These are phyloP conservation scores for Eutrema heterophyllum DNA, from an alignment of 345 rosid genomes.

Conservation along the genomic window DNA sequence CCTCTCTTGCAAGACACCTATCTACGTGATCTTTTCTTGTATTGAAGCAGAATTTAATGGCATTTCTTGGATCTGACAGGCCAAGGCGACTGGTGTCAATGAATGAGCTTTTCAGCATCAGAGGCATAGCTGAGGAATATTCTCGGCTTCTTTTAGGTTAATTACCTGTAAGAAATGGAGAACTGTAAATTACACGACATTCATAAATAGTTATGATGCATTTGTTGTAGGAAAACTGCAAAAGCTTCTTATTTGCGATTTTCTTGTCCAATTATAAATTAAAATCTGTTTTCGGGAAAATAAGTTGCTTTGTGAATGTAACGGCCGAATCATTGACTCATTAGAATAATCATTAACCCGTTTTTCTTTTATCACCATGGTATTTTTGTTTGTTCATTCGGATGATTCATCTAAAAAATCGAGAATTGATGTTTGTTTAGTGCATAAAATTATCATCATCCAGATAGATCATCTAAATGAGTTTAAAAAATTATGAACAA, in stretches of 20 bases:
- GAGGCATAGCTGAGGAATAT: conserved; percentile 12
- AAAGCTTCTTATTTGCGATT: conserved; percentile 13
- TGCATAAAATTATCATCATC: too few species aligned
- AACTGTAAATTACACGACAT: conserved; percentile 24
- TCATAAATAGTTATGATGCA: conserved; percentile 12
- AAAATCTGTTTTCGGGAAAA: neutral
- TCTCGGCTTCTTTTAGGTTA: neutral
- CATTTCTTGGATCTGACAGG: neutral
- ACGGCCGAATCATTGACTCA: neutral
- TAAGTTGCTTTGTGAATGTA: neutral
- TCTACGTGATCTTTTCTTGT: neutral
- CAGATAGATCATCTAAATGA: too few species aligned
- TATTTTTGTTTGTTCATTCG: too few species aligned
- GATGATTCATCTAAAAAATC: too few species aligned
- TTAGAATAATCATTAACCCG: neutral
- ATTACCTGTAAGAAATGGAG: neutral
- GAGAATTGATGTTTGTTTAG: too few species aligned
- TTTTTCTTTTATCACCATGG: neutral
- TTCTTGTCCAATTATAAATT: neutral
- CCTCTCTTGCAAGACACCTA: neutral
- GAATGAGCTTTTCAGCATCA: neutral
- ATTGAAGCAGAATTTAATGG: neutral
- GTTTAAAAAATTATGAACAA: too few species aligned
- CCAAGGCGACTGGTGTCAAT: neutral
- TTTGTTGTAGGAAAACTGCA: conserved; percentile 22